Base-by-base conservation (phyloP, 2,329 filamentous ascomycete species). In the Colletotrichum tamarilloi region DNA sequence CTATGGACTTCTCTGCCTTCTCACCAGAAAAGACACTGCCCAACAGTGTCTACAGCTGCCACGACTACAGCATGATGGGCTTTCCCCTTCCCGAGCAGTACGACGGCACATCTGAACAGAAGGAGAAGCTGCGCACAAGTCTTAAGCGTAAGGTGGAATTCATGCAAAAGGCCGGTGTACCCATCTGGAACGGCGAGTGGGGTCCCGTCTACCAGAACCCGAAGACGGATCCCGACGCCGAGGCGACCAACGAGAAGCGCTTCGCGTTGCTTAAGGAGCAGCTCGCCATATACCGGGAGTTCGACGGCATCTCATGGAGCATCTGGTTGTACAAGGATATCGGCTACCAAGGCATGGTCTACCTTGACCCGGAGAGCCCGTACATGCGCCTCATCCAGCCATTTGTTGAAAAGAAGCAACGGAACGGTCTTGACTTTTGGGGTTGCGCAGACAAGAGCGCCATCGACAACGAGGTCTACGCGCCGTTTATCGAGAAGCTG, bases 301-400 rank as follows among this genome's bases (percentile, higher is more conserved):
- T 49, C 24, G 67, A 59, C 0, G 83, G 83, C 8, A 84, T 86
- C 4, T 86, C 85, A 58, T 92, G 90, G 90, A 87, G 82, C 16
- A 92, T 92, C 76, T 90, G 88, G 88, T 79, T 88, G 0, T 90
- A 89, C 79, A 90, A 90, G 77, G 88, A 90, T 71, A 85, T 90
- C 52, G 87, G 88, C 0, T 84, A 87, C 57, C 87, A 90, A 78
- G 88, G 88, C 6, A 89, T 90, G 87, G 81, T 88, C 0, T 86
- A 88, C 73, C 81, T 86, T 0, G 81, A 82, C 42, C 85, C 86
- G 0, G 78, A 85, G 12, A 85, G 83, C 8, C 76, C 82, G 2
- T 90, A 88, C 80, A 89, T 89, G 78, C 82, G 82, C 26, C 84
- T 86, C 2, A 84, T 91, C 55, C 77, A 82, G 22, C 83, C 85